Conservation (phyloP, 139 green algal species). For the Yamagishiella unicocca region DNA sequence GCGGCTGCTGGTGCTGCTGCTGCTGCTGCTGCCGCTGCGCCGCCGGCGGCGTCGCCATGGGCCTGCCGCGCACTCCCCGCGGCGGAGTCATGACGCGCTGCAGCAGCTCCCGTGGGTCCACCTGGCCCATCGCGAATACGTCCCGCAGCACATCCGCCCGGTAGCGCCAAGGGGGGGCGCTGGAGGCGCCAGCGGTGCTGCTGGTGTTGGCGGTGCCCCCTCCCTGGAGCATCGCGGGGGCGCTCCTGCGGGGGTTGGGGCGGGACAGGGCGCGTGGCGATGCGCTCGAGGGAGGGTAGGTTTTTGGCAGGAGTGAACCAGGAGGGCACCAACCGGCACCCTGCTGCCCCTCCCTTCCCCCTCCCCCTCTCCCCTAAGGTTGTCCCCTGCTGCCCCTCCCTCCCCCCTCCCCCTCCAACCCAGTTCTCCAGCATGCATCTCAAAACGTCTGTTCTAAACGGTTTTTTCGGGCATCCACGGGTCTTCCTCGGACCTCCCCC, state of each 20-base stretch:
- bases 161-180: background rate
- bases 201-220: background rate
- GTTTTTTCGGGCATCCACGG: too few relatives aligned
- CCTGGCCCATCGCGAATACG: background rate
- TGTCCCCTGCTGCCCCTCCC: too few relatives aligned
- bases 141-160: background rate
- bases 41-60: background rate
- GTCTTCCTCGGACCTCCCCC: too few relatives aligned
- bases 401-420: too few relatives aligned
- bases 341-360: too few relatives aligned
- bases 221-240: constrained; percentile 24
- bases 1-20: too few relatives aligned
- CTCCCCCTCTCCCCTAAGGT: too few relatives aligned
- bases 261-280: background rate
- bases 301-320: too few relatives aligned
- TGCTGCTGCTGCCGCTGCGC: background rate
- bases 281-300: too few relatives aligned
- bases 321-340: too few relatives aligned
- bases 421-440: too few relatives aligned
- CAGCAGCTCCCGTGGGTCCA: constrained; percentile 8
- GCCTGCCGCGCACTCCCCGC: constrained; percentile 4
- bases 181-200: background rate
- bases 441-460: too few relatives aligned
- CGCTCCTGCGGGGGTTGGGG: constrained; percentile 10
- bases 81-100: constrained; percentile 11